These are phyloP conservation scores for Chloris gayana DNA, from an alignment of 176 grass and related monocot genomes.

Conservation along the genomic window DNA sequence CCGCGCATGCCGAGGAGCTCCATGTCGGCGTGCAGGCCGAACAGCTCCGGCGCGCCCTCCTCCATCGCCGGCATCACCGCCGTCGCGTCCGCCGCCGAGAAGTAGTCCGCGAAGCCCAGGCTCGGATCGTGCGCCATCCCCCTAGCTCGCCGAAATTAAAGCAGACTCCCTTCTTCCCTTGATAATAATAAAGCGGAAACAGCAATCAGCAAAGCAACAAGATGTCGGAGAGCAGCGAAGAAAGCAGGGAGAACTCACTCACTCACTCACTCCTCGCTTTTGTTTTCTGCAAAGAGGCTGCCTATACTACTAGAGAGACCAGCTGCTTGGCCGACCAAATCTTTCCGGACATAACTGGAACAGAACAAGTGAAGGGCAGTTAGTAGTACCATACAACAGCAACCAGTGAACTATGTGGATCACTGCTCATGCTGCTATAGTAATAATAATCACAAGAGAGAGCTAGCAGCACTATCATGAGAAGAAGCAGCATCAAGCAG, in stretches of 20 bases:
- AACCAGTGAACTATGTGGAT: background rate
- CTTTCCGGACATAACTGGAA: constrained; percentile 33
- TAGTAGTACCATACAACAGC: background rate
- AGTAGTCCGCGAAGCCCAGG: constrained; percentile 63
- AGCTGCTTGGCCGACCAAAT: constrained; percentile 36
- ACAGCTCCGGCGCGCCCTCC: constrained; percentile 58
- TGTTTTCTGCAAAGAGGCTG: constrained; percentile 32
- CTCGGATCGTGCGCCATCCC: constrained; percentile 69
- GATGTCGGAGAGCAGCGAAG: background rate
- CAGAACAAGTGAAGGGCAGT: background rate
- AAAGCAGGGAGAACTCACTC: constrained; percentile 41
- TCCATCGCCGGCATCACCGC: constrained; percentile 56
- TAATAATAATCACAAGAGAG: background rate
- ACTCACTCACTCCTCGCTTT: constrained; percentile 20
- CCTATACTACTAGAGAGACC: background rate
- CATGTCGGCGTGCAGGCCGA: constrained; percentile 62
- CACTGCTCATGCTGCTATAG: too few species aligned
- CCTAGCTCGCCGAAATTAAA: too few species aligned
- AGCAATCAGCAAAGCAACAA: background rate
- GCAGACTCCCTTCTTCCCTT: background rate
- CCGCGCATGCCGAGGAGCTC: constrained; percentile 66
- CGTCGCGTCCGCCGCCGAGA: constrained; percentile 42
- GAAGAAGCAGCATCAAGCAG: background rate
- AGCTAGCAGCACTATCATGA: background rate
- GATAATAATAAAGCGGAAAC: background rate